These are phyloP conservation scores for Globisporangium cystogenes DNA, from an alignment of 352 stramenopile genomes.

Conservation along the genomic window DNA sequence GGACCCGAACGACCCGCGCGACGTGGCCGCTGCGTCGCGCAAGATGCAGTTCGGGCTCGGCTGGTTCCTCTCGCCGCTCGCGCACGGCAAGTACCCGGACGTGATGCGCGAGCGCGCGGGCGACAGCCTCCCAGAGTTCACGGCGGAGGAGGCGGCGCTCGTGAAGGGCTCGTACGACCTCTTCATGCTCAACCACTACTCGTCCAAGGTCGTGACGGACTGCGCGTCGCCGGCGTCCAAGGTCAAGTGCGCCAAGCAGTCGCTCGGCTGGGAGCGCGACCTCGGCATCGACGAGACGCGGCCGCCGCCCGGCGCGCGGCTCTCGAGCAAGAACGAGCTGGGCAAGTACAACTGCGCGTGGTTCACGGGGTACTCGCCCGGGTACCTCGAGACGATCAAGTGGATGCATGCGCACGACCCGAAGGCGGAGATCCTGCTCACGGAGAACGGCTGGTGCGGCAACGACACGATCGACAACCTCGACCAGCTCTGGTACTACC, in stretches of 20 bases:
- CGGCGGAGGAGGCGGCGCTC: constrained; percentile 49
- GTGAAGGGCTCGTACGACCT: constrained; percentile 84
- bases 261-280: constrained; percentile 37
- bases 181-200: constrained; percentile 17
- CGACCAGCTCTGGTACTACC: constrained; percentile 58
- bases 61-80: constrained; percentile 92
- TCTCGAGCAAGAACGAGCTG: constrained; percentile 19
- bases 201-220: constrained; percentile 34
- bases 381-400: constrained; percentile 56
- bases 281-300: constrained; percentile 47
- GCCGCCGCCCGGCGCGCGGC: constrained; percentile 48
- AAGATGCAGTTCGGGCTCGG: constrained; percentile 89
- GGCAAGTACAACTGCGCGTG: constrained; percentile 28
- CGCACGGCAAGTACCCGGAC: constrained; percentile 88
- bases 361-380: constrained; percentile 38
- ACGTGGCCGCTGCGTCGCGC: constrained; percentile 64
- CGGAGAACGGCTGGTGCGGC: constrained; percentile 62
- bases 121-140: constrained; percentile 84
- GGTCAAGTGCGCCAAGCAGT: constrained; percentile 25
- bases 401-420: constrained; percentile 57
- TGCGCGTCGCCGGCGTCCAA: constrained; percentile 27
- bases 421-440: constrained; percentile 45
- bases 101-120: constrained; percentile 85
- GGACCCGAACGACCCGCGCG: constrained; percentile 37
- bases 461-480: constrained; percentile 39